Evolutionary conservation across 371 early-diverging fungal species (phyloP), one percentile per base, ranked within the genome.

Genomic region (Chytridiales sp.): DNA sequence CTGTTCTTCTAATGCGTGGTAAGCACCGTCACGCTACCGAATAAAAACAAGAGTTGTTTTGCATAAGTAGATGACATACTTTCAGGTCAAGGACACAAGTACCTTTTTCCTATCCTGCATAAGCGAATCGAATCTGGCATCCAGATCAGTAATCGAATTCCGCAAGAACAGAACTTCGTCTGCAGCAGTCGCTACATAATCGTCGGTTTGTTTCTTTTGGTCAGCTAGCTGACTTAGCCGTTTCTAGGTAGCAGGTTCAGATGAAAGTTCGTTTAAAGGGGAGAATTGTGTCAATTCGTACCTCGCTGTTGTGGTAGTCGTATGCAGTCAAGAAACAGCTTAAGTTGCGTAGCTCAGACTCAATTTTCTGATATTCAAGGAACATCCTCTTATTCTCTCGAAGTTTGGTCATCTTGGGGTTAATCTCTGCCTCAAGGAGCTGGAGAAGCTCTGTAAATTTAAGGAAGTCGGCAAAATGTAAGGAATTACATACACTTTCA

Each of bases 361-460:
- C 91, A 4, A 89, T 85, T 69, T 93, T 93, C 76, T 95, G 92
- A 62, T 83, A 96, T 62, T 99, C 96, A 21, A 98, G 59, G 63
- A 89, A 94, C 0, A 85, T 85, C 56, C 92, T 78, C 64, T 95
- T 97, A 67, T 96, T 92, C 13, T 85, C 83, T 36, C 94, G 84
- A 32, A 99, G 77, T 63, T 89, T 85, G 68, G 94, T 89, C 24
- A 98, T 80, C 67, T 95, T 96, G 11, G 99, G 99, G 11, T 83
- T 82, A 66, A 98, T 97, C 56, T 93, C 94, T 61, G 89, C 88
- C n/a, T 83, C 73, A 27, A 98, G 78, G 35, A 93, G 79, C 80
- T 91, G 71, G 4, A 17, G 44, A 24, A 40, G 39, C 11, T 1
- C 41, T 1, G 3, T 32, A 0, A 53, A 26, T 31, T 13, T n/a